Base-by-base conservation (phyloP, 345 rosid genomes). In the Excoecaria agallocha region DNA sequence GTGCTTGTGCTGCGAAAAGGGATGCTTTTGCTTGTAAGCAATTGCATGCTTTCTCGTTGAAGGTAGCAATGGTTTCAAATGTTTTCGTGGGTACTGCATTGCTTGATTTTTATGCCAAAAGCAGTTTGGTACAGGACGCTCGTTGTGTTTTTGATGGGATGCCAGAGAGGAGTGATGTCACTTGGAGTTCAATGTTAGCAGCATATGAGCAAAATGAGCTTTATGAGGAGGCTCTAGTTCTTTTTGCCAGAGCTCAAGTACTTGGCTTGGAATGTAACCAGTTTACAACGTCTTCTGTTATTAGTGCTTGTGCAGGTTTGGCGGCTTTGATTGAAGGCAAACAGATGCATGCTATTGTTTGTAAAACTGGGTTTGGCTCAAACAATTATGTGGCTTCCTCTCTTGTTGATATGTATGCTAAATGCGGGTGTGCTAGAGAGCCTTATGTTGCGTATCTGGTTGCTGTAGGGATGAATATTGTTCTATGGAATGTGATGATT, bases 111-210 rank as follows among this genome's bases (percentile, higher is more conserved):
- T 95, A 95, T 39, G 88, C 92, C 4, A 93, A 91, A 58, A 85
- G 88, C 73, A 87, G 91, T 25, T 35, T 86, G 79, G 72, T 91
- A 25, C 74, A 66, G 24, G 92, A 88, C 0, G 91, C 96, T 0
- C 69, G 69, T 25, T 46, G 41, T 58, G 86, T 91, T 80, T 93
- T 95, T 17, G 86, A 87, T 75, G 83, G 22, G 60, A 84, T 95
- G 89, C 80, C 66, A 39, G 91, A 89, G 77, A 91, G 72, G 83
- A 90, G 81, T 70, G 90, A 63, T 48, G 97, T 90, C 25, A 87
- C 94, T 19, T 95, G 99, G 97, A 95, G 93, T 85, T 93, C 94
- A 48, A 87, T 93, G 92, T 82, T 87, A 37, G 77, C 93, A 9
- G 94, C 94, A 46, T 90, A 81, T 73, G 96, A 89, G 75, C 89